Conservation (phyloP, 768 basidiomycete species). For the Hortiboletus flavorubellus region DNA sequence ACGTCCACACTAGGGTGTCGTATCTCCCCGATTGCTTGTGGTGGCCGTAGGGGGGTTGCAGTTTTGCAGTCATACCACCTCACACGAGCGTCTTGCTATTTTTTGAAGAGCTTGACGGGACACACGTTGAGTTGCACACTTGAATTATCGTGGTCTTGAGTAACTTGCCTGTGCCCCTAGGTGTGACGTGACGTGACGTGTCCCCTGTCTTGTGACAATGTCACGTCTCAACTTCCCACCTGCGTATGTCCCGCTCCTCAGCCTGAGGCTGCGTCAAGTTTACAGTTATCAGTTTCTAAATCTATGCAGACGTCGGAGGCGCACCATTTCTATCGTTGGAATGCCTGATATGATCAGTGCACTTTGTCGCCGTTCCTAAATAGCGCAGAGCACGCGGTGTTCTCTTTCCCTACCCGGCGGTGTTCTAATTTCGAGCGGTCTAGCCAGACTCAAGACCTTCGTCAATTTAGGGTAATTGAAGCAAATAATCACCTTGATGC, state of each 20-base stretch:
- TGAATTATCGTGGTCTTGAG: constrained; percentile 25
- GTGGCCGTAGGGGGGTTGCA: neutral
- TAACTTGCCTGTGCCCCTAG: constrained; percentile 27
- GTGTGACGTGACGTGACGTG: constrained; percentile 25
- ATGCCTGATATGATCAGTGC: neutral
- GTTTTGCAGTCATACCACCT: constrained; percentile 23
- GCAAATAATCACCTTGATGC: constrained; percentile 6
- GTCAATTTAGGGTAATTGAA: neutral
- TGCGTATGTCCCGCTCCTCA: neutral
- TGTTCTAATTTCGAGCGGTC: constrained; percentile 15
- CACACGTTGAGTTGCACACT: constrained; percentile 31
- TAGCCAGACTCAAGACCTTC: neutral
- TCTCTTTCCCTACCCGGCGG: constrained; percentile 2
- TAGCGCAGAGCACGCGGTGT: neutral
- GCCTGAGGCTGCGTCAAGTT: neutral
- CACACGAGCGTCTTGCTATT: constrained; percentile 26
- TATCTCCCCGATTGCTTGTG: constrained; percentile 7
- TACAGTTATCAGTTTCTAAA: neutral
- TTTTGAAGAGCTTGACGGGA: constrained; percentile 22
- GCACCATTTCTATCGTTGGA: neutral
- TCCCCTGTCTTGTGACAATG: constrained; percentile 27
- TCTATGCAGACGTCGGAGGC: neutral
- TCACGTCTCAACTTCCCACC: constrained; percentile 19
- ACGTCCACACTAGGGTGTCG: constrained; percentile 1
- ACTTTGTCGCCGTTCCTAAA: neutral